phyloP scores from a whole-genome alignment of 768 basidiomycete species.

The Crassisporium funariophilum region DNA sequence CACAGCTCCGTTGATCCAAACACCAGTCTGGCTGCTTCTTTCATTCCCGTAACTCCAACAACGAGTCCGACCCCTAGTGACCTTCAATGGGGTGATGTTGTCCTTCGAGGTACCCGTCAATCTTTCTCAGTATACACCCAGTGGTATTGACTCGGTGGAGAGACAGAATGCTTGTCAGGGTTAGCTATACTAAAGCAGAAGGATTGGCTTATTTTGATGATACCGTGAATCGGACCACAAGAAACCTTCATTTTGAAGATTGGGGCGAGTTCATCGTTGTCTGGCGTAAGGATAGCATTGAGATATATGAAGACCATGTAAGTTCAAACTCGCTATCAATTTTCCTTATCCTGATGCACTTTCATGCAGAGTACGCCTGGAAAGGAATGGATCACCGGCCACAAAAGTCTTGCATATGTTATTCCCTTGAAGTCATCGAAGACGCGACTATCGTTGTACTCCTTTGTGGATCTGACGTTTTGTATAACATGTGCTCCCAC shows the following conservation, averaged over 20 bases:
- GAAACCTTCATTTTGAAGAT: constrained; percentile 60
- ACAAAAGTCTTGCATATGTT: constrained; percentile 78
- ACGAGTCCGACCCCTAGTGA: constrained; percentile 23
- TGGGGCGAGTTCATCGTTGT: constrained; percentile 86
- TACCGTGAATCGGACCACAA: constrained; percentile 60
- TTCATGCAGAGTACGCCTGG: constrained; percentile 56
- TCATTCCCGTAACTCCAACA: constrained; percentile 19
- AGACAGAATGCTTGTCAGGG: constrained; percentile 91
- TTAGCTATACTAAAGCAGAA: constrained; percentile 63
- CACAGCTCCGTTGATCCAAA: constrained; percentile 57
- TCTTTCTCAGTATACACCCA: constrained; percentile 6
- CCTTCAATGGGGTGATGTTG: constrained; percentile 51
- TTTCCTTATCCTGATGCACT: constrained; percentile 4
- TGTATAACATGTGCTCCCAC: constrained; percentile 70
- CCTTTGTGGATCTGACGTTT: constrained; percentile 83
- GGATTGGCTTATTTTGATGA: constrained; percentile 65
- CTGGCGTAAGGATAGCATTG: constrained; percentile 77
- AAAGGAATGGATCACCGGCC: constrained; percentile 66
- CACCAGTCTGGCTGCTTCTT: constrained; percentile 66
- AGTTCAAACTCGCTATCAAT: constrained; percentile 30
- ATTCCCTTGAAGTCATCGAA: constrained; percentile 67
- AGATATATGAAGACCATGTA: constrained; percentile 87
- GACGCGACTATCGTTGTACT: constrained; percentile 83
- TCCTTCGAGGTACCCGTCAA: constrained; percentile 68
- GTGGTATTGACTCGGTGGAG: constrained; percentile 22